Conservation (phyloP, 345 rosid species). For the Bruguiera parviflora region DNA sequence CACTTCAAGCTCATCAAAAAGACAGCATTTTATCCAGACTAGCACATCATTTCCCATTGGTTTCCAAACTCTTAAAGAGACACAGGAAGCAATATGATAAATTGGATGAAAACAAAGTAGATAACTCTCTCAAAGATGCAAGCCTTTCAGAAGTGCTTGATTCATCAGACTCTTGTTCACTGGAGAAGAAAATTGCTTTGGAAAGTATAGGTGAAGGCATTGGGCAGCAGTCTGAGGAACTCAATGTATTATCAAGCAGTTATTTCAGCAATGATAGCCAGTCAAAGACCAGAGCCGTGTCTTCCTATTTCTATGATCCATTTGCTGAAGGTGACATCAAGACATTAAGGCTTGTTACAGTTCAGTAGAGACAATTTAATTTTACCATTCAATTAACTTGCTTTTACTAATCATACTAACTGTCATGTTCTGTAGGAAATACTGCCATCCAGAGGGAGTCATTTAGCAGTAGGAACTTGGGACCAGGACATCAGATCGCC, state of each 20-base stretch:
- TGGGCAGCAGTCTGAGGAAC: slow-evolving; percentile 33
- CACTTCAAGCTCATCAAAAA: slow-evolving; percentile 29
- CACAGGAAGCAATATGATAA: slow-evolving; percentile 23
- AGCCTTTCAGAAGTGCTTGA: slow-evolving; percentile 15
- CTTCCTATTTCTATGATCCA: slow-evolving; percentile 30
- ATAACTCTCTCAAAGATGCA: slow-evolving; percentile 22
- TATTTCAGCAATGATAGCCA: slow-evolving; percentile 27
- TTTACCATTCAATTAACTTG: slow-evolving; percentile 11
- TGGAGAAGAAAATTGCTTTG: slow-evolving; percentile 19
- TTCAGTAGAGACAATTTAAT: slow-evolving; percentile 11
- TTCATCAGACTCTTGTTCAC: slow-evolving; percentile 20
- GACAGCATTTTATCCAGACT: slow-evolving; percentile 62
- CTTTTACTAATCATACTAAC: slow-evolving; percentile 6
- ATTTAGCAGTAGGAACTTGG: slow-evolving; percentile 57
- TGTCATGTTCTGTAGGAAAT: slow-evolving; percentile 41
- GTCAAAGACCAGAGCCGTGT: slow-evolving; percentile 22
- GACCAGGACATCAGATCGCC: slow-evolving; percentile 64
- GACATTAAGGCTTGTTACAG: slow-evolving; percentile 9
- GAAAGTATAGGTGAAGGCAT: slow-evolving; percentile 32
- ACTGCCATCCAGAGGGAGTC: slow-evolving; percentile 62
- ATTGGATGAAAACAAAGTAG: slow-evolving; percentile 27
- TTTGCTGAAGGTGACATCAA: slow-evolving; percentile 53
- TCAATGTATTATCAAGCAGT: slow-evolving; percentile 21
- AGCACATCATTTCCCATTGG: slow-evolving; percentile 58
- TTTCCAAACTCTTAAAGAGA: slow-evolving; percentile 48